Base-by-base conservation (phyloP, 1,139 yeast species). In the Pichia sp. region DNA sequence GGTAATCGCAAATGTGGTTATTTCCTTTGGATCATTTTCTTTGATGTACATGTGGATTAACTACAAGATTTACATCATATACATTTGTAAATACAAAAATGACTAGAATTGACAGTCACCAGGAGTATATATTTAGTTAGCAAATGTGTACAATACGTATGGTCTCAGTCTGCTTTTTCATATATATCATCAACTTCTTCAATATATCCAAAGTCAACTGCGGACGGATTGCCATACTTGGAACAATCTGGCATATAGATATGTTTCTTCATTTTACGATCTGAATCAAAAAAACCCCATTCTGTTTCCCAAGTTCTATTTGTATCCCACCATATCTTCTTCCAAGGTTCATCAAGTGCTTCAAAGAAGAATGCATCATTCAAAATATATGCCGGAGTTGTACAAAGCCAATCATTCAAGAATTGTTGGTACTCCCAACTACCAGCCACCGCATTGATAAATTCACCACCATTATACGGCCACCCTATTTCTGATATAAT, bases 41-140 rank as follows among this genome's bases (percentile, higher is more conserved):
- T 52, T 83, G 34, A 84, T 84, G 51, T 88, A 91, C 79, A 46
- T 86, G 22, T 91, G 95, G 91, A 64, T 72, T 28, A 63, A 76
- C 47, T 74, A 67, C 54, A 76, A 73, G 47, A 56, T 74, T 47
- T 69, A 55, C 50, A 56, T 14, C 3, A 40, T 42, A n/a, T 33
- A 16, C 12, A 14, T 12, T 3, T 6, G 13, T 14, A 40, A 40
- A 15, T 4, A 22, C 6, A 41, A 41, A 29, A 4, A 26, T 5
- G 38, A 41, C 25, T 34, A 18, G 15, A 7, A 8, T 30, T n/a
- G n/a, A n/a, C n/a, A n/a, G n/a, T n/a, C n/a, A n/a, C 6, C 11
- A 21, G 22, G 11, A 21, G 11, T 11, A 21, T 21, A 9, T 21
- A 21, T 21, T 11, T 21, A 9, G 11, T 21, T 21, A 21, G 22